Evolutionary conservation across 2,329 filamentous ascomycete species (phyloP).

Genomic region (Fusarium circinatum): DNA sequence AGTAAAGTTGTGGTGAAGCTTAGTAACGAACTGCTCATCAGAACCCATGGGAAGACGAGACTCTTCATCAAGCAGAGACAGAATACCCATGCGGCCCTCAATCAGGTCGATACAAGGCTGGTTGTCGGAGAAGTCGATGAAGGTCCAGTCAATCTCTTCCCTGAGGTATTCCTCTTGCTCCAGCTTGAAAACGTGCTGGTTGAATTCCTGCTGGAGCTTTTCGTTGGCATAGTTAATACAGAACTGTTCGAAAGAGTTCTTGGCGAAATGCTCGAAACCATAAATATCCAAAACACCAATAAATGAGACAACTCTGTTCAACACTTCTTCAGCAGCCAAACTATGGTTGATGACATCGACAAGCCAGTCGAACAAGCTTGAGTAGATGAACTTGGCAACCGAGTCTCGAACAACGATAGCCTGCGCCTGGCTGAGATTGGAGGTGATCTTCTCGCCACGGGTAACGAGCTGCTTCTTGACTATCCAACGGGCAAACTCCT

Average conservation of each 20-base stretch:
- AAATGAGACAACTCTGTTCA: conserved; percentile 85
- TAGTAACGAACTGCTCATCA: conserved; percentile 95
- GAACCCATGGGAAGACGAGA: conserved; percentile 96
- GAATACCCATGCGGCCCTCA: conserved; percentile 92
- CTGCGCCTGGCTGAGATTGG: conserved; percentile 92
- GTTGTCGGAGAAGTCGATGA: conserved; percentile 99
- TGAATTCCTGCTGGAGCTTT: conserved; percentile 99
- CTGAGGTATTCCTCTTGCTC: conserved; percentile 98
- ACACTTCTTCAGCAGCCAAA: conserved; percentile 87
- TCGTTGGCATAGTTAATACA: conserved; percentile 99
- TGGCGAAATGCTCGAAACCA: conserved; percentile 98
- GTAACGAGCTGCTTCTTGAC: conserved; percentile 99
- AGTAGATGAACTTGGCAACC: conserved; percentile 98
- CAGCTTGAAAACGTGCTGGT: conserved; percentile 98
- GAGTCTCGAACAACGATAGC: conserved; percentile 95
- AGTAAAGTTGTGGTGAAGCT: conserved; percentile 93
- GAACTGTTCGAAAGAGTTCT: conserved; percentile 99
- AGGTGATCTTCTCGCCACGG: conserved; percentile 96
- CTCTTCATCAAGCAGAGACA: conserved; percentile 94
- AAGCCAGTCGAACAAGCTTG: conserved; percentile 97
- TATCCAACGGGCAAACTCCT: conserved; percentile 95
- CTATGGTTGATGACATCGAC: conserved; percentile 96
- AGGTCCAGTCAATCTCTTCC: conserved; percentile 98
- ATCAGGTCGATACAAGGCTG: conserved; percentile 99
- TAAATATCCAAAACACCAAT: conserved; percentile 99